Conservation (phyloP, 352 stramenopile species). For the Phytophthora tubulina region DNA sequence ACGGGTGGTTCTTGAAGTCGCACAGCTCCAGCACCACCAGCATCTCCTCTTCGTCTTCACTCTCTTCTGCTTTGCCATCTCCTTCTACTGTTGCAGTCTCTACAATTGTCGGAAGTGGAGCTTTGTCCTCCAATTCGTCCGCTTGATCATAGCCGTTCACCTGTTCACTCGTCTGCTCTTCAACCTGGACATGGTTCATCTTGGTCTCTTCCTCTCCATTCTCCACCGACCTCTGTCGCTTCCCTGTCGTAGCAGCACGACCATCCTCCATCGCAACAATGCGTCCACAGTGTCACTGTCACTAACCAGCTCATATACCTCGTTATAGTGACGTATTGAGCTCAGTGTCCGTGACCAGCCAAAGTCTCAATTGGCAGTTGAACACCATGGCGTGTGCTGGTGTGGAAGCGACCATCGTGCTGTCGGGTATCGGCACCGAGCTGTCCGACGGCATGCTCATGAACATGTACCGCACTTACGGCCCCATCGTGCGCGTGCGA, state of each 20-base stretch:
- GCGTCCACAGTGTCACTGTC: not conserved
- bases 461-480: constrained; percentile 70
- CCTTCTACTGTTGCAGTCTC: constrained; percentile 11
- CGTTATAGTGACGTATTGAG: constrained; percentile 20
- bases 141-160: constrained; percentile 7
- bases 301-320: constrained; percentile 8
- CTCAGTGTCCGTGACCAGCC: constrained; percentile 32
- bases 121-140: constrained; percentile 25
- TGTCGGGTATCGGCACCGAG: constrained; percentile 59
- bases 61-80: constrained; percentile 24
- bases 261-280: constrained; percentile 1
- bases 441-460: constrained; percentile 53
- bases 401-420: constrained; percentile 45
- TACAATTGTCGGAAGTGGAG: not conserved
- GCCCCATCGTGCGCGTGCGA: constrained; percentile 61
- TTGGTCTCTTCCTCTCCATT: constrained; percentile 11
- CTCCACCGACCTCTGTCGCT: constrained; percentile 12
- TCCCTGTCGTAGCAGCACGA: not conserved
- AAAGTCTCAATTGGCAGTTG: constrained; percentile 30
- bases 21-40: constrained; percentile 79
- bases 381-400: constrained; percentile 22
- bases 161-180: constrained; percentile 6
- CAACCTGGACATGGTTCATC: constrained; percentile 4
- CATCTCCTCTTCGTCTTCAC: constrained; percentile 71
- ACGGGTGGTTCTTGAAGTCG: constrained; percentile 86